Evolutionary conservation across 1,284 basidiomycete genomes (phyloP).

Genomic region (Anthracocystis panici-leucophaei): DNA sequence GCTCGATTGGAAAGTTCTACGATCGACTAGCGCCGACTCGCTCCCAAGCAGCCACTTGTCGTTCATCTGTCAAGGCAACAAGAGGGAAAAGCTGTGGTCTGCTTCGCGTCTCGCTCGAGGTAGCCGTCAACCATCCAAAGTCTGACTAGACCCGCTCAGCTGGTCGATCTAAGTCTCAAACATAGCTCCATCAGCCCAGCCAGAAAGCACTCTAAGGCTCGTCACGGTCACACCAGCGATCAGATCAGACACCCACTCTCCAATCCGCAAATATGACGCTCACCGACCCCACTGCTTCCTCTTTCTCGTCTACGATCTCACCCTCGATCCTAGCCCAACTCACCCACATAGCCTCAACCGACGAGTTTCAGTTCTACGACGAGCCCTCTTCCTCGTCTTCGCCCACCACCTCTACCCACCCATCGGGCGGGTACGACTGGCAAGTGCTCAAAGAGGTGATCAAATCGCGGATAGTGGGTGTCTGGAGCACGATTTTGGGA

Average conservation of each 20-base stretch:
- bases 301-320: constrained; percentile 10
- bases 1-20: too few species aligned
- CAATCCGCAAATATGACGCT: constrained; percentile 17
- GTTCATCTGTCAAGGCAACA: too few species aligned
- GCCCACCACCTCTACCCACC: background rate
- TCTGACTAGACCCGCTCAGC: too few species aligned
- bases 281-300: constrained; percentile 12
- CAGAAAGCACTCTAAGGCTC: background rate
- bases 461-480: constrained; percentile 33
- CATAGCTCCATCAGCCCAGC: too few species aligned
- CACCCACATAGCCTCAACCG: constrained; percentile 35
- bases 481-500: constrained; percentile 19
- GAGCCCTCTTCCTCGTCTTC: constrained; percentile 12
- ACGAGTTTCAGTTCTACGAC: constrained; percentile 36
- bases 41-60: too few species aligned
- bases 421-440: constrained; percentile 34
- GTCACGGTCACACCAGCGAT: background rate
- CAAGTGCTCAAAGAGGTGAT: constrained; percentile 41
- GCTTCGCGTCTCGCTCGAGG: too few species aligned
- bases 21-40: too few species aligned
- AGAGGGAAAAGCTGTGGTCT: too few species aligned
- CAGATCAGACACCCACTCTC: background rate
- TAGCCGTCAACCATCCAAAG: too few species aligned
- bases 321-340: constrained; percentile 23
- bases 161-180: too few species aligned